Evolutionary conservation across 164 flowering plant species (phyloP).

Genomic region (Magnolia changhungtana): DNA sequence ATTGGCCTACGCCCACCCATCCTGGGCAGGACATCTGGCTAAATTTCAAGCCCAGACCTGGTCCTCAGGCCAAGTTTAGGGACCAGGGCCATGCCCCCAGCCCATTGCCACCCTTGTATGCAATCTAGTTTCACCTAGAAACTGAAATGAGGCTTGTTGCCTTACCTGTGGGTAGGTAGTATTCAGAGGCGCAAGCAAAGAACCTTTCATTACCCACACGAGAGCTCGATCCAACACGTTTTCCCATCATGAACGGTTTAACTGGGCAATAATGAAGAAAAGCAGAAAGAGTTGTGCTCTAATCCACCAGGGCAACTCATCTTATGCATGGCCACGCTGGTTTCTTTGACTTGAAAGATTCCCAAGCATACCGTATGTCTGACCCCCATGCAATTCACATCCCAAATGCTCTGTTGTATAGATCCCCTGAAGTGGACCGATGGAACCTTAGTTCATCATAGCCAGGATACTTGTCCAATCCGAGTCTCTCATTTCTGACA

Average conservation of each 20-base stretch:
- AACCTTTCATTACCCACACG: neutral
- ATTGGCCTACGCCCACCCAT: too few relatives aligned
- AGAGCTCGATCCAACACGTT: neutral
- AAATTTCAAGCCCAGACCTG: too few relatives aligned
- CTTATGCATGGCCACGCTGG: constrained; percentile 7
- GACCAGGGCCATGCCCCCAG: too few relatives aligned
- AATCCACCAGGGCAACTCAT: neutral
- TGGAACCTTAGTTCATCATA: constrained; percentile 58
- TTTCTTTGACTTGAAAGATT: neutral
- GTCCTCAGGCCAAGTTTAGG: too few relatives aligned
- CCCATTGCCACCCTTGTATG: too few relatives aligned
- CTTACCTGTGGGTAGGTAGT: neutral
- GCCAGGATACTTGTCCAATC: constrained; percentile 43
- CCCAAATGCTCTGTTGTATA: constrained; percentile 76
- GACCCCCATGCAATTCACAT: constrained; percentile 34
- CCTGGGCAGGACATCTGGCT: too few relatives aligned
- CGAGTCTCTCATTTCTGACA: constrained; percentile 61
- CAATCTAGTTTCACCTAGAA: neutral
- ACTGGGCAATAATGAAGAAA: neutral
- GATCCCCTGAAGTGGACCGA: constrained; percentile 61
- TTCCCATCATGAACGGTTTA: neutral
- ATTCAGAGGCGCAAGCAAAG: neutral
- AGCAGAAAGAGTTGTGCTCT: neutral
- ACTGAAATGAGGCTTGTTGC: neutral
- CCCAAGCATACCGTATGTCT: neutral